These are phyloP conservation scores for Closterium sp. DNA, from an alignment of 139 green algal species.

Conservation along the genomic window DNA sequence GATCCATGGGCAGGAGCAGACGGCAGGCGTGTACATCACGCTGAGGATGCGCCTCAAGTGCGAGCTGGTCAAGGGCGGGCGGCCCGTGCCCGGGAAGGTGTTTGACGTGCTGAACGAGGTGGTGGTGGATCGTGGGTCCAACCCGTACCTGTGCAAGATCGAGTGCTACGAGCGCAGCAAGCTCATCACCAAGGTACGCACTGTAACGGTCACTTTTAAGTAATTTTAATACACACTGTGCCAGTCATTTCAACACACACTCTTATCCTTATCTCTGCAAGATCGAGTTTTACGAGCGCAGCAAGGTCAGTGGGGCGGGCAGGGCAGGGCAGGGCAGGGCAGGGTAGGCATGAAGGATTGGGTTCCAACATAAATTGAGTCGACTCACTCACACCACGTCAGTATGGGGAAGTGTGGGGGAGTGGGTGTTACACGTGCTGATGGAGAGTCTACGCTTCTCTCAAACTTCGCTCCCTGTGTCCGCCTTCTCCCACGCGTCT, in stretches of 20 bases:
- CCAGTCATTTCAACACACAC: too few species aligned
- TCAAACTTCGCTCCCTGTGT: too few species aligned
- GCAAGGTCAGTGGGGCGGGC: too few species aligned
- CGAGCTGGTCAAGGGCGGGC: constrained; percentile 63
- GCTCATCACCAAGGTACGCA: constrained; percentile 59
- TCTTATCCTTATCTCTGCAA: constrained; percentile 58
- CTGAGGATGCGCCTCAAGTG: constrained; percentile 93
- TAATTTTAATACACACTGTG: too few species aligned
- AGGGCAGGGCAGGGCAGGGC: too few species aligned
- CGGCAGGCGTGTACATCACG: constrained; percentile 89
- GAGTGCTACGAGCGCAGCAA: constrained; percentile 61
- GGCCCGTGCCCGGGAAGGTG: constrained; percentile 52
- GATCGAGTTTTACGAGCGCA: constrained; percentile 61
- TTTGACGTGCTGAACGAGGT: constrained; percentile 61
- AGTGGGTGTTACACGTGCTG: too few species aligned
- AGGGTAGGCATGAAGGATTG: too few species aligned
- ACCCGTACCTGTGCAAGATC: constrained; percentile 62
- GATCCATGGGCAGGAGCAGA: constrained; percentile 67
- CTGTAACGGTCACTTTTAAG: too few species aligned
- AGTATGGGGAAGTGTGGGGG: too few species aligned
- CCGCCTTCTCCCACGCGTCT: neutral
- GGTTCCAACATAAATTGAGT: too few species aligned
- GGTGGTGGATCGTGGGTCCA: constrained; percentile 59
- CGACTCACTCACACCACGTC: too few species aligned
- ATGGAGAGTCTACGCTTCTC: too few species aligned